Base-by-base conservation (phyloP, 2,329 filamentous ascomycete species). In the Ploettnerulaceae sp. region DNA sequence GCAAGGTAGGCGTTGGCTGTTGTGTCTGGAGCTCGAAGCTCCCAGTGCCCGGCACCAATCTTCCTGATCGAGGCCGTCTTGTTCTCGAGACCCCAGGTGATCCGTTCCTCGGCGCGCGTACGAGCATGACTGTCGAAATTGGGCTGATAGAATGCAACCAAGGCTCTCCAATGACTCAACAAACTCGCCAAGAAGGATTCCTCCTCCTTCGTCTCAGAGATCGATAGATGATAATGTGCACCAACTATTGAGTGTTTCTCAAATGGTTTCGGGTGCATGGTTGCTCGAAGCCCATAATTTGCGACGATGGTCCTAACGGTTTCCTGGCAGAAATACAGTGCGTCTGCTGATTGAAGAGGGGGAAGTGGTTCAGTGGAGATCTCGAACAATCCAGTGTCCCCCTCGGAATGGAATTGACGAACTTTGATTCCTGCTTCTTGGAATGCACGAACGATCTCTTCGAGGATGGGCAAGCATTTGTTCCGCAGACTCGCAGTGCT, bases 61-160 rank as follows among this genome's bases (percentile, higher is more conserved):
- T 83, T 82, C 14, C 86, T 76, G 9, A 93, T 69, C 0, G 86
- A 83, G 5, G 78, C 71, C 67, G 89, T 85, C 24, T 84, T 79
- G 64, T 91, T 91, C 65, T 91, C 81, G 5, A 79, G 83, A 8
- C 88, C 87, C 86, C 86, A 93, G 0, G 81, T 70, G 0, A 89
- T 75, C 80, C 82, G 89, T 12, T 80, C 77, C n/a, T 84, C 76
- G 38, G 87, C 80, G 1, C 69, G 66, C 3, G 86, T 72, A 7
- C 87, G 75, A 29, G 76, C 75, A 64, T 91, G 90, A 62, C 81
- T 86, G 1, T 72, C 71, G 3, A 75, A 71, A 52, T 79, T 77
- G 20, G 82, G 75, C 58, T 86, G 76, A 0, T 77, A 80, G 47
- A 93, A 82, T 0, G 86, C 84, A 14, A 74, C 68, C 12, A 93